These are phyloP conservation scores for Persicaria maculosa DNA, from an alignment of 148 eudicot genomes.

Conservation along the genomic window DNA sequence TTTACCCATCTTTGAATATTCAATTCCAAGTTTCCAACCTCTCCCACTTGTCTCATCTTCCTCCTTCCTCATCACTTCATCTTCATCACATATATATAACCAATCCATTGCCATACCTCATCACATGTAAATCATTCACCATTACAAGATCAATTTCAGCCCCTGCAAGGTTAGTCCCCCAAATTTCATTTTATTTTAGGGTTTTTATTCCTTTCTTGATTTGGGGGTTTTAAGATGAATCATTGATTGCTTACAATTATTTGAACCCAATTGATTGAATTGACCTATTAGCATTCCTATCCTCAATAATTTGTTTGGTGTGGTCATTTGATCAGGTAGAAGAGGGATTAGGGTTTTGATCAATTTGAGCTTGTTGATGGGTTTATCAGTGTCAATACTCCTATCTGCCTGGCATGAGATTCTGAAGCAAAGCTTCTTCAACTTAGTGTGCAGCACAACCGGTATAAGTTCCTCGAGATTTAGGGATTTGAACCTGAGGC, in stretches of 20 bases:
- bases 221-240: not conserved
- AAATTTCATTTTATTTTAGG: not conserved
- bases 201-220: not conserved
- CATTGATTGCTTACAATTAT: not conserved
- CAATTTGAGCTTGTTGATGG: slow-evolving; percentile 20
- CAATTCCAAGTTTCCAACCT: slow-evolving; percentile 1
- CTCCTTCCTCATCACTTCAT: not conserved
- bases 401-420: slow-evolving; percentile 56
- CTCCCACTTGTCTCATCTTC: not conserved
- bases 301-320: slow-evolving; percentile 2
- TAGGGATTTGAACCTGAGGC: slow-evolving; percentile 31
- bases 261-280: slow-evolving; percentile 6
- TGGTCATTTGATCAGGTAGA: slow-evolving; percentile 2
- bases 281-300: not conserved
- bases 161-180: slow-evolving; percentile 3
- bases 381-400: slow-evolving; percentile 43
- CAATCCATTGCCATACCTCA: not conserved
- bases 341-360: slow-evolving; percentile 6
- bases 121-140: not conserved
- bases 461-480: slow-evolving; percentile 14
- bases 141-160: not conserved
- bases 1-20: slow-evolving; percentile 10
- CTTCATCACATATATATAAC: not conserved
- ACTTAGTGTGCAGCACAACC: slow-evolving; percentile 16
- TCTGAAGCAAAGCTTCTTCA: slow-evolving; percentile 28